Conservation (phyloP, 805 yeast genomes). For the Candida multigemmis region DNA sequence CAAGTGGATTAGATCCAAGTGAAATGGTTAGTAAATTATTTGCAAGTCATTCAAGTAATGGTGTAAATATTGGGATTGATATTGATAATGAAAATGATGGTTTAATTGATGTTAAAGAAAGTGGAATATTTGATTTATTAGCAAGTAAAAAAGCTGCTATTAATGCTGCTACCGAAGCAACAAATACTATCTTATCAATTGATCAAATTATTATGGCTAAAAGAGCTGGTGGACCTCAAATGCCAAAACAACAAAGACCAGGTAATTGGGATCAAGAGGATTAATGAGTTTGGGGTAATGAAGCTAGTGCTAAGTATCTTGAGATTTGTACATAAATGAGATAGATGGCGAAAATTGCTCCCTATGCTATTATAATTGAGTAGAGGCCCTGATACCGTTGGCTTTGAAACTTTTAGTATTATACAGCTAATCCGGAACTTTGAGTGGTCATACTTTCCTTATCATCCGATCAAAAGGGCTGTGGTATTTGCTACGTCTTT, state of each 20-base stretch:
- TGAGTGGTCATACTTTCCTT: no score
- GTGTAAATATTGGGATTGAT: slow-evolving; percentile 58
- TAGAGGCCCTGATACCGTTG: no score
- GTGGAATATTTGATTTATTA: slow-evolving; percentile 71
- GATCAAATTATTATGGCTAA: slow-evolving; percentile 99
- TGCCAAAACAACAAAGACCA: slow-evolving; percentile 71
- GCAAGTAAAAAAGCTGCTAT: slow-evolving; percentile 81
- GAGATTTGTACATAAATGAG: no score
- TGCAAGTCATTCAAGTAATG: slow-evolving; percentile 65
- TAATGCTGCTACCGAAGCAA: slow-evolving; percentile 91
- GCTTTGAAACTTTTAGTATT: no score
- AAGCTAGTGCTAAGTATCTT: no score
- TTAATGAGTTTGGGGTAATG: slow-evolving; percentile 28
- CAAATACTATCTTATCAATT: slow-evolving; percentile 79
- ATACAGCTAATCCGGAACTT: no score
- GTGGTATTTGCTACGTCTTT: no score
- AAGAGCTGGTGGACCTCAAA: slow-evolving; percentile 95
- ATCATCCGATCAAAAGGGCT: no score
- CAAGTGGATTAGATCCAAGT: slow-evolving; percentile 85
- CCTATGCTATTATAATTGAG: no score
- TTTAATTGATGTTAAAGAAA: slow-evolving; percentile 58
- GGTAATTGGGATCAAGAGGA: slow-evolving; percentile 97
- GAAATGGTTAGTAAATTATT: slow-evolving; percentile 85
- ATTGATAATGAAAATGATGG: slow-evolving; percentile 57
- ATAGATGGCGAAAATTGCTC: no score